Evolutionary conservation across 208 protist species (phyloP).

Genomic region (Wallacemonas sp.): DNA sequence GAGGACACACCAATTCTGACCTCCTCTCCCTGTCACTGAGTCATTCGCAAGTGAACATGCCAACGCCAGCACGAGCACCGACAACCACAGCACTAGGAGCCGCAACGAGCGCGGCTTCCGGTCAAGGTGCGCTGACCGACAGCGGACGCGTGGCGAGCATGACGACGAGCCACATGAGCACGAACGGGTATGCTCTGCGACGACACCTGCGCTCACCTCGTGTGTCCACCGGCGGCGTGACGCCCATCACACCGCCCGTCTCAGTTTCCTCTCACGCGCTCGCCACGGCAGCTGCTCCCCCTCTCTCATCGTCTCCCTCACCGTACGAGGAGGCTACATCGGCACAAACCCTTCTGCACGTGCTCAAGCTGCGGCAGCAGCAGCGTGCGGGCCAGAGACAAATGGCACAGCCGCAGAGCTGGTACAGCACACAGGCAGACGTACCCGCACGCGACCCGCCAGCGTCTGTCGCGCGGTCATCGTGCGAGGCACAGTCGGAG

Average conservation of each 20-base stretch:
- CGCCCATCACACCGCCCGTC: not conserved
- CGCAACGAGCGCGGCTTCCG: no score
- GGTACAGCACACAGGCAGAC: no score
- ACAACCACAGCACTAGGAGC: no score
- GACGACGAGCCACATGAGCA: no score
- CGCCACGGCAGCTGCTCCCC: no score
- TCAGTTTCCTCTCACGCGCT: no score
- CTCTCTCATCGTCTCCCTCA: no score
- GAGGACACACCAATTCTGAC: no score
- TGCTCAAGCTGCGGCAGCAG: conserved; percentile 6
- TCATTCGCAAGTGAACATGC: not conserved
- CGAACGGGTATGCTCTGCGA: not conserved
- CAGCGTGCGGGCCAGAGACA: not conserved
- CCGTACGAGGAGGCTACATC: conserved; percentile 11
- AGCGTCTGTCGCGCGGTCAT: not conserved
- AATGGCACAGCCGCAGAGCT: no score
- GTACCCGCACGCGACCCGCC: no score
- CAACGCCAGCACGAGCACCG: not conserved
- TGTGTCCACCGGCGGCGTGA: not conserved
- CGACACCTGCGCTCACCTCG: not conserved
- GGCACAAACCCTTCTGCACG: conserved; percentile 2
- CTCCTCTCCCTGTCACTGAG: not conserved
- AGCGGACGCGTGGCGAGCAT: not conserved
- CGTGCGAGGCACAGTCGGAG: not conserved
- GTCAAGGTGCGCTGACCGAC: no score